These are phyloP conservation scores for Cyberlindnera euphorbiae DNA, from an alignment of 805 yeast species.

Conservation along the genomic window DNA sequence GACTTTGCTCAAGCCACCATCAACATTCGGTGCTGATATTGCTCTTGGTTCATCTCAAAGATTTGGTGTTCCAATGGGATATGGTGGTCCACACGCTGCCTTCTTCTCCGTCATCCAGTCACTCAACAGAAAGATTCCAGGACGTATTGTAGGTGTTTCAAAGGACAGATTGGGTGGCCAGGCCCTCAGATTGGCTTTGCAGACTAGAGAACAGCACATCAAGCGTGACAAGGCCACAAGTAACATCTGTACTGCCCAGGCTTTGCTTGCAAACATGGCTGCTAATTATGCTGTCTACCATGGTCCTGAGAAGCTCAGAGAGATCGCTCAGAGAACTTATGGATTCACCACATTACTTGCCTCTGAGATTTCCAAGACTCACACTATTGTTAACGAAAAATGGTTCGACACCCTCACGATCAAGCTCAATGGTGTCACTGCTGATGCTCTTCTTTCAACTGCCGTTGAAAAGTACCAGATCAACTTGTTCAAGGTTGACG, in stretches of 20 bases:
- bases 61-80: constrained; percentile 97
- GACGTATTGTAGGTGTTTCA: constrained; percentile 89
- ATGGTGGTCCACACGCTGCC: constrained; percentile 99
- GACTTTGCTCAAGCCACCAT: constrained; percentile 80
- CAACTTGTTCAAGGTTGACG: constrained; percentile 69
- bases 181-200: constrained; percentile 91
- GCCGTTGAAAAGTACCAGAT: constrained; percentile 64
- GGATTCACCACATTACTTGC: constrained; percentile 75
- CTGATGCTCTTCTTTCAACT: constrained; percentile 49
- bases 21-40: constrained; percentile 84
- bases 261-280: constrained; percentile 89
- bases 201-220: constrained; percentile 97
- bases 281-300: constrained; percentile 96
- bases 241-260: constrained; percentile 97
- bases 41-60: constrained; percentile 92
- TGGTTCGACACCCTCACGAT: constrained; percentile 90
- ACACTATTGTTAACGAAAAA: constrained; percentile 48
- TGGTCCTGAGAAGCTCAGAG: constrained; percentile 80
- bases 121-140: constrained; percentile 90
- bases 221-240: constrained; percentile 97
- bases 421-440: constrained; percentile 41
- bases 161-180: constrained; percentile 85
- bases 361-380: constrained; percentile 40
- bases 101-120: constrained; percentile 84
- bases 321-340: constrained; percentile 73